Evolutionary conservation across 1,139 yeast species (phyloP), one percentile per base, ranked within the genome.

Genomic region (Pichia sp.): DNA sequence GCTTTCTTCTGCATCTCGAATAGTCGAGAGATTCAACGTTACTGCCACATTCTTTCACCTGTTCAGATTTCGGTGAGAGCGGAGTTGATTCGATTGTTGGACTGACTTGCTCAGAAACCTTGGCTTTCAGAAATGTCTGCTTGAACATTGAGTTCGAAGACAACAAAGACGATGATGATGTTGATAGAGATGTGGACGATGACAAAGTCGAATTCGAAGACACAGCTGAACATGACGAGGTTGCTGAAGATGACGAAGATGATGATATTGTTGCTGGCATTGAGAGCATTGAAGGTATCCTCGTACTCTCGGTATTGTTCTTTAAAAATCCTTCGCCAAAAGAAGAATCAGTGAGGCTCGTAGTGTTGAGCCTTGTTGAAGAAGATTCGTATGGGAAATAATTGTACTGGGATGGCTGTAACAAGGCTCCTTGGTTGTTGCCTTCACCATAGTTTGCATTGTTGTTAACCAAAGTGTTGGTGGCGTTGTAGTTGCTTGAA

Each of bases 1-100:
- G 74, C 51, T 84, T 83, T 42, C 91, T 70, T 58, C 74, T 76
- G 50, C 66, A 31, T 31, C 37, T 31, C n/a, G 37, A 12, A 18
- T 31, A 31, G n/a, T 31, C 37, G 7, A 7, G 18, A 31, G 37
- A 31, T n/a, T 31, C n/a, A 18, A n/a, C n/a, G n/a, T 31, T 13
- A 12, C 16, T 23, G 30, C 12, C 13, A 23, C 19, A 8, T 16
- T 23, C 13, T 9, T 26, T 28, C 9, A 18, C 23, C 26, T 44
- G 16, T 36, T 31, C 23, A 19, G 23, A 22, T 44, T 44, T 22
- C 10, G 46, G 22, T 16, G 36, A 44, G 7, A 44, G 9, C 26
- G 18, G 25, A 44, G 26, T 18, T 18, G 44, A 12, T 13, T 41
- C 30, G 9, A n/a, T 23, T 41, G 30, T 16, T 23, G n/a, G 7